Evolutionary conservation across 2,329 filamentous ascomycete species (phyloP), one percentile per base, ranked within the genome.

Genomic region (Colletotrichum karsti): DNA sequence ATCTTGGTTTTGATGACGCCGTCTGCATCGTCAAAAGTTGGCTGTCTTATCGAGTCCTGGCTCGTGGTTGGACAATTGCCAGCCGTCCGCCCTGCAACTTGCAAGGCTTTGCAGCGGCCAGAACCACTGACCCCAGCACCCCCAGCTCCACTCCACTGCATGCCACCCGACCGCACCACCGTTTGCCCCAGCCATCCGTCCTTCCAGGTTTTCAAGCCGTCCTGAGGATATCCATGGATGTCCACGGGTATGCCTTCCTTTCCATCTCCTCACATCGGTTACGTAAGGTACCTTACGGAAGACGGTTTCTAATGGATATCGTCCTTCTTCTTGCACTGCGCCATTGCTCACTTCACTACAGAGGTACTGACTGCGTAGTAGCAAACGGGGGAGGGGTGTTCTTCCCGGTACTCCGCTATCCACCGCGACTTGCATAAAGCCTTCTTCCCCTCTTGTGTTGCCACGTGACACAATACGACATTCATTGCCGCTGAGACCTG

Each of bases 41-140:
- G 60, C 53, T 33, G 53, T 61, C 63, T 67, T 67, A 67, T 67
- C 64, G 60, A 60, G 24, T 10, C 60, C 9, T 37, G 51, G 28
- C 26, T 37, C 58, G 37, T 67, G 64, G 64, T 67, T 67, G 64
- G 64, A 58, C 59, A 67, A 67, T 67, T 9, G 64, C 42, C 24
- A 28, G 12, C 20, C 24, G 30, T 48, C 61, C 13, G 28, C n/a
- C 24, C 44, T 63, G 59, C 59, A 37, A 39, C n/a, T 13, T 64
- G 41, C 60, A 67, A 51, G 64, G 64, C 59, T 12, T 58, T 44
- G 51, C 42, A 64, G 64, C 64, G 53, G 60, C 60, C 53, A 64
- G 64, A 57, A 39, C 39, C 18, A 39, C n/a, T n/a, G n/a, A n/a
- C n/a, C n/a, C n/a, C n/a, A n/a, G n/a, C n/a, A n/a, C 51, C 63